Conservation (phyloP, 106 monocot species). For the Hemerocallis citrina region DNA sequence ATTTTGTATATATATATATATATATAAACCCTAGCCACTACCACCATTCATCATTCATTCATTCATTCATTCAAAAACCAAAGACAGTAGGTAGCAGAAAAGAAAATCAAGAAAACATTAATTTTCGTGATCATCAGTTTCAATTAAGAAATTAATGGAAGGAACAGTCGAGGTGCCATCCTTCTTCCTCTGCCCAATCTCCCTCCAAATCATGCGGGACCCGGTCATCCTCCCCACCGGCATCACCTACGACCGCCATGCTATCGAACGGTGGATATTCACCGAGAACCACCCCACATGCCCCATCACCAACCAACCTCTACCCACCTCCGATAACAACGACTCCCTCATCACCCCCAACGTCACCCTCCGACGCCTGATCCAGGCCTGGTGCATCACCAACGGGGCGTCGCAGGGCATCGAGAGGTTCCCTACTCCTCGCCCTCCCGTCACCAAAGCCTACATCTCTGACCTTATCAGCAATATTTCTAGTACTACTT, state of each 20-base stretch:
- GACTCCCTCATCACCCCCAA: constrained; percentile 37
- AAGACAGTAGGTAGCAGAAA: too few species aligned
- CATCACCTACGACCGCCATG: constrained; percentile 62
- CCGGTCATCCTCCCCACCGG: constrained; percentile 52
- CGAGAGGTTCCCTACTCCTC: constrained; percentile 33
- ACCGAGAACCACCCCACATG: constrained; percentile 14
- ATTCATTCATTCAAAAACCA: too few species aligned
- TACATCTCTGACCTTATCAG: constrained; percentile 21
- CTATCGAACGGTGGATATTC: constrained; percentile 57
- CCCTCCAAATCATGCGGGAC: constrained; percentile 60
- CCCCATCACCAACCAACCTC: constrained; percentile 45
- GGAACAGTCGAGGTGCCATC: constrained; percentile 32
- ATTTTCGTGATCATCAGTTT: too few species aligned
- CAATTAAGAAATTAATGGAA: too few species aligned
- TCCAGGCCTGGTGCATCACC: constrained; percentile 49
- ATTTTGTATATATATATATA: too few species aligned
- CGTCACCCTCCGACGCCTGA: constrained; percentile 60
- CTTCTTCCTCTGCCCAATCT: constrained; percentile 60
- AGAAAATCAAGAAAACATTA: too few species aligned
- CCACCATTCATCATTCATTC: too few species aligned
- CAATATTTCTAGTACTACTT: not conserved
- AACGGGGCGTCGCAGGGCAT: constrained; percentile 22
- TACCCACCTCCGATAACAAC: constrained; percentile 1
- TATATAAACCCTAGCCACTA: too few species aligned
- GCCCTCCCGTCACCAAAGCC: constrained; percentile 14